A percentile compares a stretch with the other conserved stretches of the same genome.
Conservation (phyloP, 116 monocot genomes). For the Cymodocea nodosa region DNA sequence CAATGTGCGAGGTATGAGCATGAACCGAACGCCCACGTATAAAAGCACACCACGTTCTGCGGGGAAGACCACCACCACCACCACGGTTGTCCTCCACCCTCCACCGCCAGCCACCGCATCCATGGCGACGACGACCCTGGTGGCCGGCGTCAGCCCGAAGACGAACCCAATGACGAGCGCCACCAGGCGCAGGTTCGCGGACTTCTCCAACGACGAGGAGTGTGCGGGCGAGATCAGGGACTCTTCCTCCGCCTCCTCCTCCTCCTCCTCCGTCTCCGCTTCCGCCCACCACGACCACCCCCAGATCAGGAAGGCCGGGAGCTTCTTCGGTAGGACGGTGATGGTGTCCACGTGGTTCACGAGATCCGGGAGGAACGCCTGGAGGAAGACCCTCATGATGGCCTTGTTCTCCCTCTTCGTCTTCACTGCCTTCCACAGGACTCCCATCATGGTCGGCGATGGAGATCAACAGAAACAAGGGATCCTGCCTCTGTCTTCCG, state of each 20-base stretch:
- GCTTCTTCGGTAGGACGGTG: not conserved
- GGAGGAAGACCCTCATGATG: slow-evolving; percentile 1
- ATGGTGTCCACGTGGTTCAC: not conserved
- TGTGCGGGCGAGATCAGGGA: not conserved
- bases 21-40: too few species aligned
- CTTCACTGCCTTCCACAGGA: not conserved
- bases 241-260: not conserved
- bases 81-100: too few species aligned
- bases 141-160: slow-evolving; percentile 1
- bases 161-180: not conserved
- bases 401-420: not conserved
- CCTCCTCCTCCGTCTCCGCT: not conserved
- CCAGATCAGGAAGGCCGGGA: not conserved
- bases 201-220: slow-evolving; percentile 1
- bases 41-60: too few species aligned
- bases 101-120: too few species aligned
- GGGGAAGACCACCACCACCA: too few species aligned
- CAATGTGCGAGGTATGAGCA: too few species aligned
- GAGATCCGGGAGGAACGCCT: not conserved
- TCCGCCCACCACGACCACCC: not conserved
- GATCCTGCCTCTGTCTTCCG: not conserved
- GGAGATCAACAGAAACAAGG: not conserved
- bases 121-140: not conserved
- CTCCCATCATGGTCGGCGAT: slow-evolving; percentile 3
- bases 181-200: slow-evolving; percentile 4